Evolutionary conservation across 768 basidiomycete species (phyloP).

Genomic region (Strobilomyces echinocephalus): DNA sequence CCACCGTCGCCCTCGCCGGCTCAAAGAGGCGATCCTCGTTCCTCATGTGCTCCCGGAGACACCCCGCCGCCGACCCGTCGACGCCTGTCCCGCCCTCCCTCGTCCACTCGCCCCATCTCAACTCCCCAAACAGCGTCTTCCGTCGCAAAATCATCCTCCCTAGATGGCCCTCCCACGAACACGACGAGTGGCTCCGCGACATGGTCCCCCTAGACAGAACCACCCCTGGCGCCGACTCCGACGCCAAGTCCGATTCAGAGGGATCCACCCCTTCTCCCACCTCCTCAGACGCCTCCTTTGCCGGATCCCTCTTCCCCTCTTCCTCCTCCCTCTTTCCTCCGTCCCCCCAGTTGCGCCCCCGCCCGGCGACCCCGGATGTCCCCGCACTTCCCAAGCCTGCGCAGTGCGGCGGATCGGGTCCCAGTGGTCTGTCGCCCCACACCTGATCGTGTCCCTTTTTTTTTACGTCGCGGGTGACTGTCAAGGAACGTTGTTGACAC

Average conservation of each 20-base stretch:
- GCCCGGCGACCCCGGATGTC: conserved; percentile 16
- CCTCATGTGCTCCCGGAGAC: conserved; percentile 17
- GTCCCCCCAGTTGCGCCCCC: conserved; percentile 22
- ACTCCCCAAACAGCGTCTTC: conserved; percentile 47
- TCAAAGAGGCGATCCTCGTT: conserved; percentile 18
- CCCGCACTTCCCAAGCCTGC: conserved; percentile 11
- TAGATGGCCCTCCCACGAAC: conserved; percentile 42
- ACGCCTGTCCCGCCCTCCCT: conserved; percentile 59
- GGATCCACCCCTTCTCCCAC: conserved; percentile 16
- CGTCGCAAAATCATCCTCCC: conserved; percentile 32
- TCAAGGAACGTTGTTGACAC: conserved; percentile 22
- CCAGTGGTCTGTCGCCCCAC: conserved; percentile 16
- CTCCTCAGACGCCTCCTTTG: conserved; percentile 18
- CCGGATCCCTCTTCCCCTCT: conserved; percentile 8
- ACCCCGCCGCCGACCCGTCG: conserved; percentile 25
- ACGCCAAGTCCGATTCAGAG: conserved; percentile 20
- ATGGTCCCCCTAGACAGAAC: conserved; percentile 42
- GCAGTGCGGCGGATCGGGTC: conserved; percentile 8
- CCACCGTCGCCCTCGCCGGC: conserved; percentile 1
- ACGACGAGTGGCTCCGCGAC: conserved; percentile 62
- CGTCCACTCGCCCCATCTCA: conserved; percentile 50
- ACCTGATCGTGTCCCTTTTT: conserved; percentile 3
- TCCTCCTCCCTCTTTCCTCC: conserved; percentile 15
- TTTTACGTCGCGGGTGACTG: conserved; percentile 22
- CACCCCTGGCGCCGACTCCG: conserved; percentile 7